These are phyloP conservation scores for Coniochaeta prunicola DNA, from an alignment of 2,329 filamentous ascomycete genomes.

Conservation along the genomic window DNA sequence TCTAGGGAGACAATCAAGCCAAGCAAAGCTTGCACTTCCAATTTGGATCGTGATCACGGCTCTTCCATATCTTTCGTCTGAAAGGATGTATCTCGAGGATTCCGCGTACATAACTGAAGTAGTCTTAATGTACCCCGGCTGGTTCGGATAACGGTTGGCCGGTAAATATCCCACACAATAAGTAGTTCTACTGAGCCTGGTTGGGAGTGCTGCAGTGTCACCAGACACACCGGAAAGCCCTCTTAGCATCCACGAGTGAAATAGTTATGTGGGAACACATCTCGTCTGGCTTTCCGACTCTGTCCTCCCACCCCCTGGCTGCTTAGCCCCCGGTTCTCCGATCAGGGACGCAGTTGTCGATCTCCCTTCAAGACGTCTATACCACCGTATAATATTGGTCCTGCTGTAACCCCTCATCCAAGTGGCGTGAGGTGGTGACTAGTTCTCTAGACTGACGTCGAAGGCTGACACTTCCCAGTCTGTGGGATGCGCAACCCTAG, in stretches of 20 bases:
- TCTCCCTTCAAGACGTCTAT: not conserved
- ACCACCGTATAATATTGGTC: too few species aligned
- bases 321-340: not conserved
- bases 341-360: constrained; percentile 1
- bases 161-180: constrained; percentile 12
- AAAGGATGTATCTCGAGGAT: too few species aligned
- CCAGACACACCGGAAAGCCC: not conserved
- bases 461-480: not conserved
- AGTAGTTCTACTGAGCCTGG: constrained; percentile 10
- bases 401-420: not conserved
- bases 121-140: constrained; percentile 7
- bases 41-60: not conserved
- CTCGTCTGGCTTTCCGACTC: not conserved
- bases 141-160: constrained; percentile 7
- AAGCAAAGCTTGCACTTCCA: not conserved
- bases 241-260: not conserved
- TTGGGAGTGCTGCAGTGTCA: constrained; percentile 9
- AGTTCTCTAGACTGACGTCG: not conserved
- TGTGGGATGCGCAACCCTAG: not conserved
- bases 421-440: not conserved
- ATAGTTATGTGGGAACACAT: too few species aligned
- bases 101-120: not conserved
- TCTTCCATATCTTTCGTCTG: not conserved
- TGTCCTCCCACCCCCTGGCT: not conserved
- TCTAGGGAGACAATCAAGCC: not conserved